Conservation (phyloP, 345 rosid species). For the Boechera retrofracta region DNA sequence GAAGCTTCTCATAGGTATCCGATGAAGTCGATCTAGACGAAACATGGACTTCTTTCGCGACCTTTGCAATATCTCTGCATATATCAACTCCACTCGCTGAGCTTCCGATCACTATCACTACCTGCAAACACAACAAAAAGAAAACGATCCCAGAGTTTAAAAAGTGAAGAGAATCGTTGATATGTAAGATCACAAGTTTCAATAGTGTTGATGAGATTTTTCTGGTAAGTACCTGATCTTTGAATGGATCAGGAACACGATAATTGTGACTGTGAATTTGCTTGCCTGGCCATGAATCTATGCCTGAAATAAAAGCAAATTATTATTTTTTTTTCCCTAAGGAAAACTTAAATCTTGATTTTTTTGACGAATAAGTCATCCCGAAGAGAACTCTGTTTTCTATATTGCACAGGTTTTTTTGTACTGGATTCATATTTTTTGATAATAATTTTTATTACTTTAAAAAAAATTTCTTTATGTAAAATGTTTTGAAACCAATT, state of each 20-base stretch:
- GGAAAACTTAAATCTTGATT: background rate
- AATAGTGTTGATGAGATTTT: background rate
- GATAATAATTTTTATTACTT: background rate
- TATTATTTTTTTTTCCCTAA: background rate
- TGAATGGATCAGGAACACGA: constrained; percentile 67
- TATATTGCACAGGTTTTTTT: background rate
- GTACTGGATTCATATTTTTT: background rate
- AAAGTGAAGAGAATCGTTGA: background rate
- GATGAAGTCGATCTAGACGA: constrained; percentile 66
- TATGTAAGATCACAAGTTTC: constrained; percentile 9
- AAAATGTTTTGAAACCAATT: background rate
- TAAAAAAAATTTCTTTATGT: background rate
- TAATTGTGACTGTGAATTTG: constrained; percentile 91
- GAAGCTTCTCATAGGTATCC: constrained; percentile 55
- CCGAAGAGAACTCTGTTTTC: constrained; percentile 15
- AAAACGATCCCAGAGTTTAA: constrained; percentile 20
- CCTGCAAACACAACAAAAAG: constrained; percentile 47
- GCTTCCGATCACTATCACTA: constrained; percentile 74
- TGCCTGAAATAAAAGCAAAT: constrained; percentile 23
- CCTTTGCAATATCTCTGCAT: constrained; percentile 68
- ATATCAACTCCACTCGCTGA: constrained; percentile 76
- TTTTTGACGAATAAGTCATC: background rate
- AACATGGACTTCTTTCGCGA: constrained; percentile 86
- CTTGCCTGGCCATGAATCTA: constrained; percentile 83
- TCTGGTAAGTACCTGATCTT: constrained; percentile 57